Conservation (phyloP, 257 asterid species). For the Cinchona pubescens region DNA sequence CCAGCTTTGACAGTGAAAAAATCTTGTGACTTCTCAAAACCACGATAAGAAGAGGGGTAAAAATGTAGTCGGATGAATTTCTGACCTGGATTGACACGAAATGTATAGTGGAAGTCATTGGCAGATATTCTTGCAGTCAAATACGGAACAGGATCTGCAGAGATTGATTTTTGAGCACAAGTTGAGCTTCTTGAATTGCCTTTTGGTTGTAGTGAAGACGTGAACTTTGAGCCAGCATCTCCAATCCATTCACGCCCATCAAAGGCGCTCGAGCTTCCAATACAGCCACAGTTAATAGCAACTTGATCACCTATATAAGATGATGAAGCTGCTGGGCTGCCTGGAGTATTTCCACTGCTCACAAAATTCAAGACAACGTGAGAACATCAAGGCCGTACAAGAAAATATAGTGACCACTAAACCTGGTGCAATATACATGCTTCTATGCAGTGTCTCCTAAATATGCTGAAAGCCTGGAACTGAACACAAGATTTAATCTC, state of each 20-base stretch:
- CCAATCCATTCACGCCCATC: slow-evolving; percentile 24
- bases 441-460: too few species aligned
- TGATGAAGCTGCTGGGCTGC: too few species aligned
- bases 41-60: slow-evolving; percentile 16
- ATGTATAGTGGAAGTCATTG: not conserved
- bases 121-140: not conserved
- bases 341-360: too few species aligned
- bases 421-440: too few species aligned
- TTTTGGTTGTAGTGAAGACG: too few species aligned
- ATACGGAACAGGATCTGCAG: slow-evolving; percentile 1
- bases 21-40: slow-evolving; percentile 15
- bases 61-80: slow-evolving; percentile 22
- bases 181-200: too few species aligned
- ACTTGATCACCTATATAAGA: slow-evolving; percentile 1
- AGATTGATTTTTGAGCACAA: too few species aligned
- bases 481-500: too few species aligned
- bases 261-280: slow-evolving; percentile 13
- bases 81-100: slow-evolving; percentile 14
- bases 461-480: too few species aligned
- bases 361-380: too few species aligned
- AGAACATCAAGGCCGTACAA: too few species aligned
- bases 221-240: slow-evolving; percentile 7
- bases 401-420: too few species aligned
- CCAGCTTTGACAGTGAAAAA: slow-evolving; percentile 20
- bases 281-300: slow-evolving; percentile 12